Evolutionary conservation across 2,329 filamentous ascomycete species (phyloP).

Genomic region (Fusarium sarcochroum): DNA sequence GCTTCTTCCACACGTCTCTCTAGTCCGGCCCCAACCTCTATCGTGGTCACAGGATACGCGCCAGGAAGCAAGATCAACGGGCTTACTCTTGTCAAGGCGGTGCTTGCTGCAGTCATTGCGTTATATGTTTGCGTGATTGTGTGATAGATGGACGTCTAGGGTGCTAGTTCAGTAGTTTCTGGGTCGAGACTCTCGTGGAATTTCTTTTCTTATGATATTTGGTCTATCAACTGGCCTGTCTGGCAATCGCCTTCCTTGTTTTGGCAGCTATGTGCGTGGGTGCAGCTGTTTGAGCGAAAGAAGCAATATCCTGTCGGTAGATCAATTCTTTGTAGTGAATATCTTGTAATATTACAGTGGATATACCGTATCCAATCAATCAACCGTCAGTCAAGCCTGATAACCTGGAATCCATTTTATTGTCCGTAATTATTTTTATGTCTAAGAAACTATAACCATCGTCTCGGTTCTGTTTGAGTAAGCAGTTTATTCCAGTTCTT

Average conservation of each 20-base stretch:
- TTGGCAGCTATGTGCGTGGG: no score
- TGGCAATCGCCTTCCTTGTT: no score
- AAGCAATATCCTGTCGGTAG: neutral
- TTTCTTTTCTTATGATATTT: neutral
- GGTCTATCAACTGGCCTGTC: neutral
- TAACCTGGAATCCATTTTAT: neutral
- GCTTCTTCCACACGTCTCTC: neutral
- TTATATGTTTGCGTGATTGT: neutral
- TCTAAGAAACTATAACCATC: neutral
- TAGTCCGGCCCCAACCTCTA: neutral
- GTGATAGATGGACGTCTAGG: neutral
- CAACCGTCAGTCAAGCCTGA: no score
- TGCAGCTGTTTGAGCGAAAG: neutral
- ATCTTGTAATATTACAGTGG: neutral
- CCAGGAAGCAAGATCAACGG: neutral
- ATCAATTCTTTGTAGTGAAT: neutral
- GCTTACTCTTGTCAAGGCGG: fast-evolving
- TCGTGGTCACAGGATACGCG: neutral
- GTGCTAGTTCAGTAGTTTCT: no score
- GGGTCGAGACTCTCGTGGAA: neutral
- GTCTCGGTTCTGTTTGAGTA: neutral
- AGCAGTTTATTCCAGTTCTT: neutral
- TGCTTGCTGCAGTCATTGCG: neutral
- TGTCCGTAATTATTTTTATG: neutral
- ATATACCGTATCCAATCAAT: neutral